Conservation (phyloP, 306 rosid genomes). For the Alnus glutinosa region DNA sequence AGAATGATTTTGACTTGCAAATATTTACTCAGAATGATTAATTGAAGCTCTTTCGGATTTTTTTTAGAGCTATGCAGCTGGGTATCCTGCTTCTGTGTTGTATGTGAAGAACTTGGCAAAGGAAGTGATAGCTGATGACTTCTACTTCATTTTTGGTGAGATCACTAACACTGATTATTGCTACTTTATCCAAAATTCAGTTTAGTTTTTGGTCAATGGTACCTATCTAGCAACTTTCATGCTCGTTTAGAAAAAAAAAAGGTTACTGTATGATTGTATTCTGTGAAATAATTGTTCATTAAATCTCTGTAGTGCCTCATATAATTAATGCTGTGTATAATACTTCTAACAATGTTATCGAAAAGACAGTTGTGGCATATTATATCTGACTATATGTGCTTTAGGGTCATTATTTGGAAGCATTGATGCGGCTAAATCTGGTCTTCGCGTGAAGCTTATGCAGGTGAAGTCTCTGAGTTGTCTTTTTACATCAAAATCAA, state of each 20-base stretch:
- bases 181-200: not conserved
- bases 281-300: not conserved
- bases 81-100: conserved; percentile 82
- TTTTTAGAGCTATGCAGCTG: conserved; percentile 81
- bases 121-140: conserved; percentile 75
- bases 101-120: conserved; percentile 95
- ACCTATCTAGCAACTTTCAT: conserved; percentile 20
- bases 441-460: conserved; percentile 79
- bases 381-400: conserved; percentile 21
- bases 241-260: conserved; percentile 12
- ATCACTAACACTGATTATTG: conserved; percentile 21
- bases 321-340: not conserved
- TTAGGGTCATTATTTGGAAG: conserved; percentile 88
- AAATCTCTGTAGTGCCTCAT: not conserved
- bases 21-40: conserved; percentile 13
- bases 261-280: conserved; percentile 9
- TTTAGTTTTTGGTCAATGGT: not conserved
- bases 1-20: conserved; percentile 20
- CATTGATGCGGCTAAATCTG: conserved; percentile 63
- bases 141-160: conserved; percentile 85
- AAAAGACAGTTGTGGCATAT: conserved; percentile 3
- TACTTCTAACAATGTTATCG: not conserved
- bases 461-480: conserved; percentile 52
- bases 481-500: conserved; percentile 8
- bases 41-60: conserved; percentile 33